phyloP scores from a whole-genome alignment of 345 rosid genomes.

The Tarenaya hassleriana region DNA sequence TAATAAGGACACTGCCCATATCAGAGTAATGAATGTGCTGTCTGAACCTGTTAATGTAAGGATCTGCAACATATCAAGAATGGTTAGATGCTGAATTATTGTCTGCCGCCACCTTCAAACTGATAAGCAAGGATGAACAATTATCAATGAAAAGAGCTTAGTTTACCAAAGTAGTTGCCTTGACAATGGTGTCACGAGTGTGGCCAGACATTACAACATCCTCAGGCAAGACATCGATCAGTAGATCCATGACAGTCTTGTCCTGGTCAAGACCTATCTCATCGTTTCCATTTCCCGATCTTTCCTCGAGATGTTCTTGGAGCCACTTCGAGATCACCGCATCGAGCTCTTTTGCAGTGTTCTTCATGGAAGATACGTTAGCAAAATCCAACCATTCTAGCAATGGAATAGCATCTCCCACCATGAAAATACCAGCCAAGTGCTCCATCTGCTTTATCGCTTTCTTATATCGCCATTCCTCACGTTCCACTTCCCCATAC shows the following conservation, averaged over 20 bases:
- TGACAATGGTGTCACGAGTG: constrained; percentile 39
- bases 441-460: constrained; percentile 37
- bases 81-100: too few species aligned
- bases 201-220: constrained; percentile 38
- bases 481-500: constrained; percentile 25
- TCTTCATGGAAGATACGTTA: constrained; percentile 45
- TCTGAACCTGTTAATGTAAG: constrained; percentile 51
- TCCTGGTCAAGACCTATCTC: constrained; percentile 2
- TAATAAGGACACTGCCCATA: constrained; percentile 45
- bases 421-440: constrained; percentile 32
- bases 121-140: too few species aligned
- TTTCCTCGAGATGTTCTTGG: constrained; percentile 40
- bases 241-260: constrained; percentile 49
- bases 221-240: constrained; percentile 35
- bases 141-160: too few species aligned
- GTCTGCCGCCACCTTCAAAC: too few species aligned
- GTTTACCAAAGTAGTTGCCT: constrained; percentile 60
- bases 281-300: constrained; percentile 6
- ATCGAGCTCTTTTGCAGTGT: constrained; percentile 41
- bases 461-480: constrained; percentile 41
- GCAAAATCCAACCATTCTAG: constrained; percentile 48
- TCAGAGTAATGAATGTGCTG: constrained; percentile 36
- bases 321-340: constrained; percentile 43
- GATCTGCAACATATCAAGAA: constrained; percentile 26
- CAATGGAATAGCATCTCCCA: constrained; percentile 52